These are phyloP conservation scores for Tolypocladium capitatum DNA, from an alignment of 2,329 filamentous ascomycete species.

Conservation along the genomic window DNA sequence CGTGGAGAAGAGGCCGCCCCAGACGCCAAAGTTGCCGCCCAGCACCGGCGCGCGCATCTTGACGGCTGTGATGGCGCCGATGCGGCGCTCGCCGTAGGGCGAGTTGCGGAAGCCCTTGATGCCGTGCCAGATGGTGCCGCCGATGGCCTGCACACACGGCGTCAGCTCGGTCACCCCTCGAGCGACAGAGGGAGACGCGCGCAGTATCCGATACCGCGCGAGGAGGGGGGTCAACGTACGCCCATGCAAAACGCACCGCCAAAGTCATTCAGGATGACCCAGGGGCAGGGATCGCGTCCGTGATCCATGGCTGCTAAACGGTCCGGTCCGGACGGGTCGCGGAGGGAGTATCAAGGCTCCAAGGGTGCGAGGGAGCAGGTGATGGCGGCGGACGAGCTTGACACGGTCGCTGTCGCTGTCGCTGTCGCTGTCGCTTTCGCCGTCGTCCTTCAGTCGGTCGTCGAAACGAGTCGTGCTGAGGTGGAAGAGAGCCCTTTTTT, in stretches of 20 bases:
- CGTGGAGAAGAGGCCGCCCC: slow-evolving; percentile 90
- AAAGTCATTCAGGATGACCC: slow-evolving; percentile 93
- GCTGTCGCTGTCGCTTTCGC: neutral
- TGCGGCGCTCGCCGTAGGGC: slow-evolving; percentile 84
- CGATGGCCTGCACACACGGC: slow-evolving; percentile 43
- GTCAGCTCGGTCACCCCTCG: neutral
- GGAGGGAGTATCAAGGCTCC: neutral
- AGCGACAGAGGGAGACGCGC: too few relatives aligned
- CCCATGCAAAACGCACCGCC: slow-evolving; percentile 96
- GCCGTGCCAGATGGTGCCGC: slow-evolving; percentile 86
- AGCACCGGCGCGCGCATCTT: slow-evolving; percentile 94
- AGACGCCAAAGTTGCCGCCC: slow-evolving; percentile 95
- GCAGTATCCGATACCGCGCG: too few relatives aligned
- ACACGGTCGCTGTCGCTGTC: neutral
- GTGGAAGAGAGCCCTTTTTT: neutral
- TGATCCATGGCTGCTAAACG: slow-evolving; percentile 61
- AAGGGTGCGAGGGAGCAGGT: neutral
- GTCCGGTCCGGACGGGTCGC: neutral
- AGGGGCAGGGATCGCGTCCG: slow-evolving; percentile 90
- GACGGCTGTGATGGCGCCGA: slow-evolving; percentile 92
- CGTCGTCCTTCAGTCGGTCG: neutral
- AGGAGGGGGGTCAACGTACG: slow-evolving; percentile 37
- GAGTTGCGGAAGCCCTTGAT: slow-evolving; percentile 89
- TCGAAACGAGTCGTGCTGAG: neutral
- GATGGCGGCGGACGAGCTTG: neutral